phyloP scores from a whole-genome alignment of 768 basidiomycete genomes.

The Pholiota conissans region DNA sequence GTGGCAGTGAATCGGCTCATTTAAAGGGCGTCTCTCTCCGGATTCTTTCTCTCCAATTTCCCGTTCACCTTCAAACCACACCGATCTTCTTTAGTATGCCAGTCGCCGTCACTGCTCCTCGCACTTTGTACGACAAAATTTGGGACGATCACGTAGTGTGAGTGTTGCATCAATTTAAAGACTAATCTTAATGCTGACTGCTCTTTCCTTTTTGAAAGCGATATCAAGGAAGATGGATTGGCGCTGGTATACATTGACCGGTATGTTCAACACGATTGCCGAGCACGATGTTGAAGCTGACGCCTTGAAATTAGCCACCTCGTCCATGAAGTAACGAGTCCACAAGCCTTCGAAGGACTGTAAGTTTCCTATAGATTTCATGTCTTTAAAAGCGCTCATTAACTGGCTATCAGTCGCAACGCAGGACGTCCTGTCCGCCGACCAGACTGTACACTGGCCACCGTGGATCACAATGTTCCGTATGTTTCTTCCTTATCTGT shows the following conservation, averaged over 20 bases:
- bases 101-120: constrained; percentile 49
- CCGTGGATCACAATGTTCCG: constrained; percentile 89
- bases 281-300: constrained; percentile 8
- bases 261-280: constrained; percentile 33
- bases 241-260: constrained; percentile 84
- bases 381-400: neutral
- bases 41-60: constrained; percentile 6
- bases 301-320: constrained; percentile 39
- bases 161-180: constrained; percentile 25
- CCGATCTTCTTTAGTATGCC: constrained; percentile 33
- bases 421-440: constrained; percentile 78
- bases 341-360: constrained; percentile 90
- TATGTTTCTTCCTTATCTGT: constrained; percentile 37
- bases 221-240: constrained; percentile 72
- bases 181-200: constrained; percentile 12
- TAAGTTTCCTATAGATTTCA: constrained; percentile 30
- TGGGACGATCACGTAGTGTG: constrained; percentile 97
- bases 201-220: constrained; percentile 38
- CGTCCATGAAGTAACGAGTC: constrained; percentile 93
- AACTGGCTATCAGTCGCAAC: constrained; percentile 47
- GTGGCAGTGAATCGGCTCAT: constrained; percentile 15
- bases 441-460: constrained; percentile 87
- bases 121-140: constrained; percentile 97
- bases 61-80: neutral
- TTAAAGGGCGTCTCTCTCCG: constrained; percentile 14